These are phyloP conservation scores for Trichophyton verrucosum DNA, from an alignment of 2,329 filamentous ascomycete species.

Conservation along the genomic window DNA sequence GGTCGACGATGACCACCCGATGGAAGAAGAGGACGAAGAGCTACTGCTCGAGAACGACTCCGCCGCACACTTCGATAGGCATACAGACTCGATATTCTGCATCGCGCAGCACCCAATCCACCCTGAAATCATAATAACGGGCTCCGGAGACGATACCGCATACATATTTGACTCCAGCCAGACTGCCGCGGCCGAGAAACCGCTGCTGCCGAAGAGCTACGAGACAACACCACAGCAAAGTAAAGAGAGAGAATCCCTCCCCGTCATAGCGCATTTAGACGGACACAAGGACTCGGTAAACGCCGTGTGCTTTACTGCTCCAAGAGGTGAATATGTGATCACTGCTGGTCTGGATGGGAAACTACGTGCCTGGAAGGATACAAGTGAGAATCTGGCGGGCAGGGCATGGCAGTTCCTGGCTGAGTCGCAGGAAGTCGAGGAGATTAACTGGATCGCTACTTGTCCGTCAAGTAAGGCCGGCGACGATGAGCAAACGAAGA, in stretches of 20 bases:
- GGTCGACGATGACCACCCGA: conserved; percentile 56
- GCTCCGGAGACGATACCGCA: conserved; percentile 72
- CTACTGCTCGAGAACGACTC: conserved; percentile 84
- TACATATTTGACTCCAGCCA: conserved; percentile 73
- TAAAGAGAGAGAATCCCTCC: conserved; percentile 48
- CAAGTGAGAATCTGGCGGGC: conserved; percentile 35
- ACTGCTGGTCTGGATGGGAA: conserved; percentile 80
- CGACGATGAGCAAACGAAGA: conserved; percentile 45
- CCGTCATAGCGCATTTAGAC: conserved; percentile 61
- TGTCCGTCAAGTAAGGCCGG: conserved; percentile 46
- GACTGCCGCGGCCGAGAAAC: conserved; percentile 38
- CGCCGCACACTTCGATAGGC: conserved; percentile 76
- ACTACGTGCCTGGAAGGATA: conserved; percentile 56
- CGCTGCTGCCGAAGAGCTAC: conserved; percentile 65
- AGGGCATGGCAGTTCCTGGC: conserved; percentile 54
- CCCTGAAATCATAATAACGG: conserved; percentile 69
- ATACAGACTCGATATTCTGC: conserved; percentile 86
- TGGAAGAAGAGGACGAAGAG: conserved; percentile 50
- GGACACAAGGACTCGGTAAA: conserved; percentile 90
- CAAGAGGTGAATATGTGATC: conserved; percentile 70
- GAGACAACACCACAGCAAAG: conserved; percentile 51
- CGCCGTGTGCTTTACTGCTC: conserved; percentile 69
- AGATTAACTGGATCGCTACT: conserved; percentile 78
- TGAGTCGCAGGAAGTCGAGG: conserved; percentile 78
- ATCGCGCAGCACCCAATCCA: conserved; percentile 83